A percentile compares a stretch with the other conserved stretches of the same genome.
phyloP scores from a whole-genome alignment of 495 filamentous ascomycete species.

The Xeromyces bisporus region DNA sequence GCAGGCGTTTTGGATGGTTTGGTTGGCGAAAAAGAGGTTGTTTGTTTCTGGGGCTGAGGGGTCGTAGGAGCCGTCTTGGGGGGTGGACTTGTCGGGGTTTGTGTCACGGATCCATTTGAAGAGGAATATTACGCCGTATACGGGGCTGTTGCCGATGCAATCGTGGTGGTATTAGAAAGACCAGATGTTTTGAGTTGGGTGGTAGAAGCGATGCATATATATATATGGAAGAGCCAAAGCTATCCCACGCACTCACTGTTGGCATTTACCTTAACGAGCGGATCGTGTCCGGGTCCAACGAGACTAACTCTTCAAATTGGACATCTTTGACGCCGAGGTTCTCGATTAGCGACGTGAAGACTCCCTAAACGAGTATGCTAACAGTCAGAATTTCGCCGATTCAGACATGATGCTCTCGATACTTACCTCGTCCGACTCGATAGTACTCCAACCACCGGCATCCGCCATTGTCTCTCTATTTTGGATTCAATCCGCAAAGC shows the following conservation, averaged over 20 bases:
- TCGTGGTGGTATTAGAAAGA: background rate
- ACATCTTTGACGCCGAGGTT: slow-evolving; percentile 83
- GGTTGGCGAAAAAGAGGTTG: slow-evolving; percentile 80
- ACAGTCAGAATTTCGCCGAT: too few relatives aligned
- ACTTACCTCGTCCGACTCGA: slow-evolving; percentile 85
- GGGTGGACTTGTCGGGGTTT: slow-evolving; percentile 39
- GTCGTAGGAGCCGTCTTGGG: slow-evolving; percentile 67
- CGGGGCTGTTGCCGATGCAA: slow-evolving; percentile 31
- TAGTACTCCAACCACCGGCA: slow-evolving; percentile 51
- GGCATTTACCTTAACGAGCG: slow-evolving; percentile 46
- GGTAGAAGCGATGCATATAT: background rate
- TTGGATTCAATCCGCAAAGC: background rate
- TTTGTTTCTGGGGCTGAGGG: slow-evolving; percentile 40
- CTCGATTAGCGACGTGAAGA: slow-evolving; percentile 89
- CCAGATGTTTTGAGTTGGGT: background rate
- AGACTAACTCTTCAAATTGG: slow-evolving; percentile 93
- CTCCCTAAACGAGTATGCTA: slow-evolving; percentile 52
- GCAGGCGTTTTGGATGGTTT: slow-evolving; percentile 98
- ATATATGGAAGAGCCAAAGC: too few relatives aligned
- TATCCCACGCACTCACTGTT: too few relatives aligned
- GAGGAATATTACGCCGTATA: slow-evolving; percentile 98
- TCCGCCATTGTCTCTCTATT: slow-evolving; percentile 29
- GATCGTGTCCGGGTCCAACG: slow-evolving; percentile 68
- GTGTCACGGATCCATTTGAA: slow-evolving; percentile 89
- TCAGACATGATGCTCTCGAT: too few relatives aligned